Conservation (phyloP, 2,329 filamentous ascomycete genomes). For the Talaromyces sp. region DNA sequence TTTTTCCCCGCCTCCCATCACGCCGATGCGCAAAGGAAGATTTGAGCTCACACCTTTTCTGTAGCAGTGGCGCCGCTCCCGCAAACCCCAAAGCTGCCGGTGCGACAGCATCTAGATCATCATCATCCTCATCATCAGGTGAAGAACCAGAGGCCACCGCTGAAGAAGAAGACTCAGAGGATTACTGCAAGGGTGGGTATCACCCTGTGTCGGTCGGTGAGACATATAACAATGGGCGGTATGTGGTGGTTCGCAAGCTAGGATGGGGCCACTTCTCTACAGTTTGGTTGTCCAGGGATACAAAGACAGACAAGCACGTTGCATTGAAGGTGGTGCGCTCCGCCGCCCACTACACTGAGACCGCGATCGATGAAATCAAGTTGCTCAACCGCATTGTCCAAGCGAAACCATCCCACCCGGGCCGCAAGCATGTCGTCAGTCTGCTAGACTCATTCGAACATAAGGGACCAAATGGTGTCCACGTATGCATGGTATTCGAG, state of each 20-base stretch:
- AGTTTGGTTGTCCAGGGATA: slow-evolving; percentile 83
- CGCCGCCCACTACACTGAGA: slow-evolving; percentile 97
- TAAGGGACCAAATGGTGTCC: slow-evolving; percentile 92
- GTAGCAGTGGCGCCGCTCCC: slow-evolving; percentile 33
- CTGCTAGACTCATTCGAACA: slow-evolving; percentile 96
- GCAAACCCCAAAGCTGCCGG: slow-evolving; percentile 35
- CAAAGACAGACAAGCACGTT: slow-evolving; percentile 86
- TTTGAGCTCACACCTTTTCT: slow-evolving; percentile 5
- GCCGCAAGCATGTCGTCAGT: slow-evolving; percentile 92
- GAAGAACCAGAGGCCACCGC: slow-evolving; percentile 91
- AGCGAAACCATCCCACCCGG: slow-evolving; percentile 91
- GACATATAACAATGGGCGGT: slow-evolving; percentile 96
- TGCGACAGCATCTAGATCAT: slow-evolving; percentile 69
- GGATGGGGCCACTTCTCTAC: slow-evolving; percentile 99
- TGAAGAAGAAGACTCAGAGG: slow-evolving; percentile 97
- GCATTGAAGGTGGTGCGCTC: slow-evolving; percentile 97
- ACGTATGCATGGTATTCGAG: slow-evolving; percentile 99
- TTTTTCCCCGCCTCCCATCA: background rate
- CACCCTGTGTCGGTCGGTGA: slow-evolving; percentile 94
- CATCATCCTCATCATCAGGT: slow-evolving; percentile 74
- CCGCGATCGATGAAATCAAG: slow-evolving; percentile 98
- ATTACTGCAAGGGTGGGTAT: slow-evolving; percentile 99
- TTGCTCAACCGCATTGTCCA: slow-evolving; percentile 94
- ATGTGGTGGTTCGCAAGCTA: slow-evolving; percentile 92
- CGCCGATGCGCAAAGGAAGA: background rate